Percentiles rank a stretch among this genome's conserved stretches.
phyloP scores from a whole-genome alignment of 2,329 filamentous ascomycete species.

The Colletotrichum theobromicola region DNA sequence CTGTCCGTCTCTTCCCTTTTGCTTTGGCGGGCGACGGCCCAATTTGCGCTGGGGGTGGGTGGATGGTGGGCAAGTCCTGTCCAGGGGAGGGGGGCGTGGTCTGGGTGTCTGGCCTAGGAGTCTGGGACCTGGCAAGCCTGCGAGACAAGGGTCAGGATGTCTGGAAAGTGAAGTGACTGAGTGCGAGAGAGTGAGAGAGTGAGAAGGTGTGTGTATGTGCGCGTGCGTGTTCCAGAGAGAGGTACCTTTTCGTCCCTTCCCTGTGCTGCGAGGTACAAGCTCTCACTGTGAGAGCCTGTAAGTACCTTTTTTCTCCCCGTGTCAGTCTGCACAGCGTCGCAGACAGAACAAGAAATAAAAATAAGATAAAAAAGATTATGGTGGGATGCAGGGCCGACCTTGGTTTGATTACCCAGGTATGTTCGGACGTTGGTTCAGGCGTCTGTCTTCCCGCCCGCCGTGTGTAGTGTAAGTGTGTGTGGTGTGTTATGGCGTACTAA shows the following conservation, averaged over 20 bases:
- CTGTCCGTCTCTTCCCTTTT: background rate
- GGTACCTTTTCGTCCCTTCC: background rate
- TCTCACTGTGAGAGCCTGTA: background rate
- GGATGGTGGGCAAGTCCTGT: background rate
- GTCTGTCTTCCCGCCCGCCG: background rate
- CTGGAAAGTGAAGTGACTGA: background rate
- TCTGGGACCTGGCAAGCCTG: slow-evolving; percentile 11
- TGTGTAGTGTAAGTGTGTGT: background rate
- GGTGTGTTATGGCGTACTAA: background rate
- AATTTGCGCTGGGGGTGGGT: slow-evolving; percentile 17
- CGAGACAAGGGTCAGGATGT: slow-evolving; percentile 6
- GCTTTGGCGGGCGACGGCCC: background rate
- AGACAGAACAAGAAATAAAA: background rate
- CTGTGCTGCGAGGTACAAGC: background rate
- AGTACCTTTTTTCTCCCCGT: background rate
- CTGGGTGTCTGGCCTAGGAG: background rate
- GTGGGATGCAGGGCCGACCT: slow-evolving; percentile 11
- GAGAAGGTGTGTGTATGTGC: background rate
- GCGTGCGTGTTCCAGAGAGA: background rate
- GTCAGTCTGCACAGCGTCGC: background rate
- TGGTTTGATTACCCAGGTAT: slow-evolving; percentile 12
- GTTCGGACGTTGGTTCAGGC: slow-evolving; percentile 17
- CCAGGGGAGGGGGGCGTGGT: background rate
- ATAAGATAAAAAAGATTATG: background rate
- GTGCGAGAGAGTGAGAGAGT: background rate